phyloP scores from a whole-genome alignment of 2,329 filamentous ascomycete genomes.

The Endocalyx cinctus region DNA sequence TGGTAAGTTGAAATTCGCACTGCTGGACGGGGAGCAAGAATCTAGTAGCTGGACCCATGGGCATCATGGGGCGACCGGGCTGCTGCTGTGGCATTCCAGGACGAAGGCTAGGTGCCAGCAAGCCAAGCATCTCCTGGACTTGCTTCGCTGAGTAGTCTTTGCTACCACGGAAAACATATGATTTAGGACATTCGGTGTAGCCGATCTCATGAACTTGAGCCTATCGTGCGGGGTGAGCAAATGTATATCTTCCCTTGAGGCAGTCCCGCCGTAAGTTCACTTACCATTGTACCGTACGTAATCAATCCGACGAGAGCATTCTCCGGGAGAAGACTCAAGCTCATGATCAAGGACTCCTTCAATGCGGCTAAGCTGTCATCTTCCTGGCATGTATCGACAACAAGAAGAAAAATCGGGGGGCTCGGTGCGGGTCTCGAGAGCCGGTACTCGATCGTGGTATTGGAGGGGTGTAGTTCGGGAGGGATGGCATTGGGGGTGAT shows the following conservation, averaged over 20 bases:
- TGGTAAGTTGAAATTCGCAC: constrained; percentile 95
- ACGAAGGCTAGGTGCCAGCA: constrained; percentile 67
- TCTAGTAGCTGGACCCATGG: constrained; percentile 76
- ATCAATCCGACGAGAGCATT: constrained; percentile 79
- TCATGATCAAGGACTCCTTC: constrained; percentile 84
- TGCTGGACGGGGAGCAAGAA: constrained; percentile 94
- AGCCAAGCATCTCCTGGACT: constrained; percentile 97
- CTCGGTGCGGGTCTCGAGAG: constrained; percentile 78
- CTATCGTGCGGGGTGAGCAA: too few relatives aligned
- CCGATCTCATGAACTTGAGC: constrained; percentile 96
- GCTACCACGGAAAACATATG: constrained; percentile 94
- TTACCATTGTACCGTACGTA: constrained; percentile 88
- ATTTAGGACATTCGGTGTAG: constrained; percentile 96
- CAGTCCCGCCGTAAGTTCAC: too few relatives aligned
- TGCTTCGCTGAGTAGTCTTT: constrained; percentile 99
- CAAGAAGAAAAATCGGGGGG: constrained; percentile 80
- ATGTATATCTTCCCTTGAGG: too few relatives aligned
- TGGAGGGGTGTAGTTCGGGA: constrained; percentile 74
- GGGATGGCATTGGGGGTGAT: constrained; percentile 80
- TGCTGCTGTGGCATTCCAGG: constrained; percentile 69
- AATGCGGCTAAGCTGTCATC: constrained; percentile 78
- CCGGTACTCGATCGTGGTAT: constrained; percentile 87
- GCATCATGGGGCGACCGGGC: constrained; percentile 68
- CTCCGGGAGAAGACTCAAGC: constrained; percentile 74
- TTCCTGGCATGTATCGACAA: constrained; percentile 85